phyloP scores from a whole-genome alignment of 495 filamentous ascomycete genomes.

The Daldinia vernicosa region DNA sequence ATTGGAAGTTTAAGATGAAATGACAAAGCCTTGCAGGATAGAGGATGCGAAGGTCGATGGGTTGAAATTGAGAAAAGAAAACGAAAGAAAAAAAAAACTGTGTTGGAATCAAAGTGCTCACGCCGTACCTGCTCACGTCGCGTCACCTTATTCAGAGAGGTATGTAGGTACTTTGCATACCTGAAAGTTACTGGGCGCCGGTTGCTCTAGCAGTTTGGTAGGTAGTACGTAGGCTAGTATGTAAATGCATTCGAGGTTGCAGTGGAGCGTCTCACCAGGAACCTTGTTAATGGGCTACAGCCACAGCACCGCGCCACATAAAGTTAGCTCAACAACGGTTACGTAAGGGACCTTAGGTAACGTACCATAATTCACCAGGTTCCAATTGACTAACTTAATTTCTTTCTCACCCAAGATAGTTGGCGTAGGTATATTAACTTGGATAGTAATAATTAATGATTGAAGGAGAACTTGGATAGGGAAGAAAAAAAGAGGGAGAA shows the following conservation, averaged over 20 bases:
- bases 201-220: conserved; percentile 3
- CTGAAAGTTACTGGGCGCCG: conserved; percentile 6
- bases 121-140: conserved; percentile 20
- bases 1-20: conserved; percentile 3
- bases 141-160: conserved; percentile 22
- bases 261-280: background rate
- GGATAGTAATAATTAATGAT: too few species aligned
- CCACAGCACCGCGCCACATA: background rate
- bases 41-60: conserved; percentile 2
- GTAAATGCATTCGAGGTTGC: background rate
- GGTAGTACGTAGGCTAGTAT: background rate
- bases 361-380: too few species aligned
- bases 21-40: conserved; percentile 7
- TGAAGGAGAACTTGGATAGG: too few species aligned
- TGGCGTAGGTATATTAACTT: background rate
- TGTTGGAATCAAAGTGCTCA: conserved; percentile 32
- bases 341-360: too few species aligned
- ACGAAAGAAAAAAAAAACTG: conserved; percentile 5
- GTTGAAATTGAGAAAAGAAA: conserved; percentile 15
- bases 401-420: background rate
- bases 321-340: background rate
- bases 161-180: conserved; percentile 4
- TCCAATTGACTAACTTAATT: background rate
- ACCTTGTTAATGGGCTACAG: background rate
- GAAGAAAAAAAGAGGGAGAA: background rate